phyloP scores from a whole-genome alignment of 2,329 filamentous ascomycete species.

The Dactylonectria estremocensis region DNA sequence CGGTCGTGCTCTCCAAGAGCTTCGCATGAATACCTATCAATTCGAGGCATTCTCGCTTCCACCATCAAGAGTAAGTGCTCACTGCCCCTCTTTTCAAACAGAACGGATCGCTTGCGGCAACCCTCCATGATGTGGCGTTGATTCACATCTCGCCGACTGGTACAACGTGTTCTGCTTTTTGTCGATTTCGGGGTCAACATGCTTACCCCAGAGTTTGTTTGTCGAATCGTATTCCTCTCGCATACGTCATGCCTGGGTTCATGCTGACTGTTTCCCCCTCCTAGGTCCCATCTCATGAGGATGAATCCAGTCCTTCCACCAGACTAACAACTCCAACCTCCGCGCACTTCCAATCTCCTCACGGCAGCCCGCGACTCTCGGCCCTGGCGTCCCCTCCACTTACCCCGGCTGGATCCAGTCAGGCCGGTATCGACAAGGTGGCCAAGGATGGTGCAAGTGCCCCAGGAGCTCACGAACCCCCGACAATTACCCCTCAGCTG shows the following conservation, averaged over 20 bases:
- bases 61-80: slow-evolving; percentile 79
- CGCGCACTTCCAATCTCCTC: slow-evolving; percentile 76
- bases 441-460: slow-evolving; percentile 50
- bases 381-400: slow-evolving; percentile 90
- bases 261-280: slow-evolving; percentile 47
- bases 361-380: slow-evolving; percentile 76
- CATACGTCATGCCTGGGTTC: slow-evolving; percentile 23
- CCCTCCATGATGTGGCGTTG: slow-evolving; percentile 12
- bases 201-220: slow-evolving; percentile 3
- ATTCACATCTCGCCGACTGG: neutral
- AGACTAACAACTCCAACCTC: slow-evolving; percentile 76
- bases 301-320: slow-evolving; percentile 72
- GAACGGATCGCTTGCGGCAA: slow-evolving; percentile 18
- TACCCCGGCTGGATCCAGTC: slow-evolving; percentile 83
- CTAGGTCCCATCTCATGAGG: slow-evolving; percentile 74
- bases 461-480: slow-evolving; percentile 57
- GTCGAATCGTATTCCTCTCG: slow-evolving; percentile 4
- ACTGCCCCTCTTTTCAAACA: slow-evolving; percentile 26
- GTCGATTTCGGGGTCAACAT: neutral
- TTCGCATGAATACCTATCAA: slow-evolving; percentile 86
- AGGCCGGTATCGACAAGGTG: slow-evolving; percentile 52
- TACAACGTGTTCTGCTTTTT: slow-evolving; percentile 4
- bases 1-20: slow-evolving; percentile 83
- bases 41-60: slow-evolving; percentile 95
- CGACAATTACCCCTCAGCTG: slow-evolving; percentile 78